These are phyloP conservation scores for Didymella pinodella DNA, from an alignment of 2,329 filamentous ascomycete species.

Conservation along the genomic window DNA sequence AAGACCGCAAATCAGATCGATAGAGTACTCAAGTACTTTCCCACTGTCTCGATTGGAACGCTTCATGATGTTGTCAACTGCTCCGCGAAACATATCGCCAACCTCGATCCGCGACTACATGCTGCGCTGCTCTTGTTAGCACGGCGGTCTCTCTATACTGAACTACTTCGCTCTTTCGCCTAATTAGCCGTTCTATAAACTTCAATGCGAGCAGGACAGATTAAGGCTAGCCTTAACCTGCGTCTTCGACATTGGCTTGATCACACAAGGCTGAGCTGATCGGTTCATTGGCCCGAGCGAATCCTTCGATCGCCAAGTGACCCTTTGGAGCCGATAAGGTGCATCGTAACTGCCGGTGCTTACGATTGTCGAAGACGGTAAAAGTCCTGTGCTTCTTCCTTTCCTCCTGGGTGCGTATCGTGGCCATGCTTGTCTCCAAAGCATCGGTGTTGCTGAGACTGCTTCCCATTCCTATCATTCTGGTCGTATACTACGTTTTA, in stretches of 20 bases:
- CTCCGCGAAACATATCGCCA: background rate
- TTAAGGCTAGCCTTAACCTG: background rate
- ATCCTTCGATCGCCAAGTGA: background rate
- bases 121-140: too few species aligned
- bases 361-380: background rate
- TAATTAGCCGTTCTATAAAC: background rate
- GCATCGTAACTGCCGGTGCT: background rate
- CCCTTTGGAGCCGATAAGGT: background rate
- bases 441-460: slow-evolving; percentile 7
- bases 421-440: slow-evolving; percentile 4
- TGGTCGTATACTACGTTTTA: slow-evolving; percentile 7
- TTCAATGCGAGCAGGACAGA: background rate
- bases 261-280: background rate
- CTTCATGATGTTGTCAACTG: background rate
- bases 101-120: background rate
- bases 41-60: background rate
- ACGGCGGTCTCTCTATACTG: background rate
- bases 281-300: background rate
- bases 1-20: background rate
- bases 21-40: background rate
- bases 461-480: slow-evolving; percentile 3
- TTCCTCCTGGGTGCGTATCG: background rate
- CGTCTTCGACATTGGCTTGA: background rate
- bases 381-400: background rate
- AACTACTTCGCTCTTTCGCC: background rate